Conservation (phyloP, 1,284 basidiomycete species). For the Tetrapyrgos nigripes region DNA sequence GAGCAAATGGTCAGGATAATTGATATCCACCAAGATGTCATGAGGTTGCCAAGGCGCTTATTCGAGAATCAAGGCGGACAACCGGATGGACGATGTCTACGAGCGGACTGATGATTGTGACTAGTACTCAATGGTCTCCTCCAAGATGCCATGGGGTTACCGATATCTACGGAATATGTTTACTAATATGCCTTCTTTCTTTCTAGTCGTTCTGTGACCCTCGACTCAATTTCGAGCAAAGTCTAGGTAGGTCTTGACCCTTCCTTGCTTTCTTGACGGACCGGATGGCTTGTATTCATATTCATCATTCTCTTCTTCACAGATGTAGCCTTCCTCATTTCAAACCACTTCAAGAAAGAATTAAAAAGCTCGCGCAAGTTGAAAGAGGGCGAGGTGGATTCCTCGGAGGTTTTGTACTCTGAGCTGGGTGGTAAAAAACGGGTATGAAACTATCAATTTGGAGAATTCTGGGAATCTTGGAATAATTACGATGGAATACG, state of each 20-base stretch:
- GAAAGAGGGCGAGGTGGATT: constrained; percentile 24
- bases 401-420: constrained; percentile 39
- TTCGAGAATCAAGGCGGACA: no score
- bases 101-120: no score
- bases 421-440: constrained; percentile 36
- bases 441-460: background rate
- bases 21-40: no score
- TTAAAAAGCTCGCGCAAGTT: constrained; percentile 37
- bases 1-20: no score
- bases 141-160: no score
- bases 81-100: no score
- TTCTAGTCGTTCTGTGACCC: constrained; percentile 83
- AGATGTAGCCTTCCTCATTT: constrained; percentile 84
- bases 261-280: background rate
- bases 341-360: constrained; percentile 78
- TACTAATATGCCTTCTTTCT: background rate
- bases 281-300: background rate
- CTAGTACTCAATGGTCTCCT: no score
- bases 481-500: no score
- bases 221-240: constrained; percentile 83
- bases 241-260: constrained; percentile 61
- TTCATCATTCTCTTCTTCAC: constrained; percentile 7
- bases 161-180: background rate
- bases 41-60: no score
- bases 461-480: no score